These are phyloP conservation scores for Phlebiopsis gigantea DNA, from an alignment of 768 basidiomycete species.

Conservation along the genomic window DNA sequence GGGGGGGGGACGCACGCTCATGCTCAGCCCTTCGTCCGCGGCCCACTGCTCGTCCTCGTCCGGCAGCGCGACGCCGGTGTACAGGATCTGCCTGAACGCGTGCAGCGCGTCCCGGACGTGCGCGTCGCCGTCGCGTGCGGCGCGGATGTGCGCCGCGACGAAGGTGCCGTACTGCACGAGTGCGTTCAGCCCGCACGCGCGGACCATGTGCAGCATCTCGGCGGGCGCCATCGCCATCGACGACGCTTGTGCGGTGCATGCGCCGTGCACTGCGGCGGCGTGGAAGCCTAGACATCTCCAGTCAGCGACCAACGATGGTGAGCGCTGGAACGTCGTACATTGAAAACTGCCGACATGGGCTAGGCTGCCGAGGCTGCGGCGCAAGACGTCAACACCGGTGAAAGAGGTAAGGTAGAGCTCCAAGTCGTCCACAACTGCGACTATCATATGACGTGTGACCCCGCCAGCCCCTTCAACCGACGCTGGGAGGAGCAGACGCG, in stretches of 20 bases:
- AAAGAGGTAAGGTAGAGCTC: too few relatives aligned
- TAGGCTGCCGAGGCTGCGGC: slow-evolving; percentile 10
- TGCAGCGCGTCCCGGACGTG: slow-evolving; percentile 4
- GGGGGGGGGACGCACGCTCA: slow-evolving; percentile 7
- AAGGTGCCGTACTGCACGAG: slow-evolving; percentile 16
- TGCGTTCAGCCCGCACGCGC: slow-evolving; percentile 7
- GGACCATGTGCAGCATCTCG: slow-evolving; percentile 12
- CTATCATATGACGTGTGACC: too few relatives aligned
- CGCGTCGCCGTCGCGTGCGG: slow-evolving; percentile 4
- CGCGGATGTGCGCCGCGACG: slow-evolving; percentile 12
- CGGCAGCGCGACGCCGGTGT: slow-evolving; percentile 17
- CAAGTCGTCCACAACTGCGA: too few relatives aligned
- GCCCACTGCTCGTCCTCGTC: slow-evolving; percentile 18
- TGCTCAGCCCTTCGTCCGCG: slow-evolving; percentile 2
- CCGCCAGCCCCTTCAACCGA: too few relatives aligned
- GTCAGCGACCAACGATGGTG: neutral
- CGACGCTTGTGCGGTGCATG: slow-evolving; percentile 15
- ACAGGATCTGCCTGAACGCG: slow-evolving; percentile 9
- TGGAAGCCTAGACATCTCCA: neutral
- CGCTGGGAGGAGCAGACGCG: too few relatives aligned
- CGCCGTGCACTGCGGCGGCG: slow-evolving; percentile 3
- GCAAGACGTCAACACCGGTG: neutral
- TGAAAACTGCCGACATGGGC: slow-evolving; percentile 16
- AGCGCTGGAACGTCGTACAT: neutral
- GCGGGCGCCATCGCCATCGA: slow-evolving; percentile 8